Conservation (phyloP, 2,329 filamentous ascomycete genomes). For the Fusarium tricinctum region DNA sequence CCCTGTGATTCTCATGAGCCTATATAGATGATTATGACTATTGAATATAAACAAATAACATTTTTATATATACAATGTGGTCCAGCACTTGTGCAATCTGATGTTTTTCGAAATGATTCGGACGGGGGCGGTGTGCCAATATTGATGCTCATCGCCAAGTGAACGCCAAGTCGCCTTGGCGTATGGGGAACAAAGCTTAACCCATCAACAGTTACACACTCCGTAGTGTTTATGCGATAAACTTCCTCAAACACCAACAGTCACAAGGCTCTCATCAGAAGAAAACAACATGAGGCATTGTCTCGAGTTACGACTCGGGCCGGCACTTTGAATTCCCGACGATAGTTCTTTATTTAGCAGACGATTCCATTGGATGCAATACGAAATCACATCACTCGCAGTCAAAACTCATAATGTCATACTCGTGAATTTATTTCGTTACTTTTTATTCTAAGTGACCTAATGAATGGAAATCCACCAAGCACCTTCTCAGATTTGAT, state of each 20-base stretch:
- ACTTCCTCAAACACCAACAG: background rate
- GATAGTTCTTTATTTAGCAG: background rate
- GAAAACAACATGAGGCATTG: background rate
- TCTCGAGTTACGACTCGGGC: background rate
- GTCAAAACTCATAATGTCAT: background rate
- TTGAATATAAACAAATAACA: conserved; percentile 8
- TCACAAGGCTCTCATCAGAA: background rate
- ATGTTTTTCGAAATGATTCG: background rate
- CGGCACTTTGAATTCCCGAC: background rate
- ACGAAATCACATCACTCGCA: background rate
- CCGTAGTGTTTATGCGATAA: background rate
- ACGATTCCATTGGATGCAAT: background rate
- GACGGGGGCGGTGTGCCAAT: background rate
- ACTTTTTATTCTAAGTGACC: conserved; percentile 6
- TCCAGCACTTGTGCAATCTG: background rate
- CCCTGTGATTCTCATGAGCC: background rate
- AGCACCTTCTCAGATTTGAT: background rate
- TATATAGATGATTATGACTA: conserved; percentile 23
- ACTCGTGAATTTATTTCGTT: conserved; percentile 12
- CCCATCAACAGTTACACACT: background rate
- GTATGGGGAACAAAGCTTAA: background rate
- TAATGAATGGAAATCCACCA: conserved; percentile 13
- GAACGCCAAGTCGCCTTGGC: background rate
- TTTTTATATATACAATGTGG: background rate
- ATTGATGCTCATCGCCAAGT: too few species aligned